Base-by-base conservation (phyloP, 23 red algal genomes). In the Agarophyton chilense region DNA sequence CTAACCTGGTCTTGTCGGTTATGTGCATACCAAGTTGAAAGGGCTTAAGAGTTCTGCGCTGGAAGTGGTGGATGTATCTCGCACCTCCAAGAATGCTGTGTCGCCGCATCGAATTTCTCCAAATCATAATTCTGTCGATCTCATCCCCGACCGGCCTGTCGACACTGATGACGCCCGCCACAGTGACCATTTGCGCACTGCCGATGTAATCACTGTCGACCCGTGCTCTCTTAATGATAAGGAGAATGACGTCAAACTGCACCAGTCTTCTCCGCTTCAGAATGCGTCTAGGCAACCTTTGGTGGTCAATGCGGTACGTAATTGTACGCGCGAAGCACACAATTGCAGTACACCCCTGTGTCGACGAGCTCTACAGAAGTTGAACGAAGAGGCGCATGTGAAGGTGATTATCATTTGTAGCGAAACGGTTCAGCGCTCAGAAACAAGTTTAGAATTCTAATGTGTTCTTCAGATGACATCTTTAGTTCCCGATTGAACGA, bases 51-150 rank as follows among this genome's bases (percentile, higher is more conserved):
- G 5, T 82, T 36, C 26, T 10, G 24, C 61, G 4, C 26, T 66
- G 61, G 61, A 66, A 19, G 60, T 62, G 6, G 53, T 79, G 74
- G 74, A 79, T 21, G 74, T 79, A 16, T 52, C 46, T 12, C 51
- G 17, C 51, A 54, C 51, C 51, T 54, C 51, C 4, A 54, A 54
- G 14, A 54, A 54, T n/a, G 65, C 65, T 19, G 17, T 18, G 8
- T 52, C 72, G 4, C 52, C 47, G 2, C 25, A 56, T 40, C 28
- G 38, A 19, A 28, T 45, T 35, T 10, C 39, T n/a, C 17, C 25
- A 13, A 78, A 78, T 34, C 47, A 54, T 17, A 32, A 4, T 16
- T 5, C 26, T 35, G 28, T 31, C 7, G 28, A 33, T 35, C 16
- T 24, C 24, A 8, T 21, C 64, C 31, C 38, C 12, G n/a, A 57